Conservation (phyloP, 257 asterid genomes). For the Marsdenia floribunda region DNA sequence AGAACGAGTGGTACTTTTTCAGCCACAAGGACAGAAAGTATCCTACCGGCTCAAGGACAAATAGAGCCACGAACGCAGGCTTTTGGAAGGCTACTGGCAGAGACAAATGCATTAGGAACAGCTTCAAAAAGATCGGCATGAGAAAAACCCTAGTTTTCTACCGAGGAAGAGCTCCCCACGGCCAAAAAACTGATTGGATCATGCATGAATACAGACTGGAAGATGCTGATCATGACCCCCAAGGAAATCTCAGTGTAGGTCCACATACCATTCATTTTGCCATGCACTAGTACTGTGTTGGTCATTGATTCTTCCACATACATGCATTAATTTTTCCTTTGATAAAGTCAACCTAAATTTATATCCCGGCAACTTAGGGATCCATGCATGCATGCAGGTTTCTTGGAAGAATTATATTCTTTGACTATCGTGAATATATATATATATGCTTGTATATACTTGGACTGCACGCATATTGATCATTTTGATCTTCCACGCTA, state of each 20-base stretch:
- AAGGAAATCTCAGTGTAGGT: conserved; percentile 34
- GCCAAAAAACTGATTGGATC: conserved; percentile 89
- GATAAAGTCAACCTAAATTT: background rate
- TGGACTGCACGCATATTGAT: background rate
- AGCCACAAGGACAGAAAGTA: conserved; percentile 93
- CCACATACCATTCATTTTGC: no score
- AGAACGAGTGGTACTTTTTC: conserved; percentile 88
- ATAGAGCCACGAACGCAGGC: conserved; percentile 81
- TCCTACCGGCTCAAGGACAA: conserved; percentile 88
- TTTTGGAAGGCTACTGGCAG: conserved; percentile 96
- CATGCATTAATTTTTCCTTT: no score
- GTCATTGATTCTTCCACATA: no score
- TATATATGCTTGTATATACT: background rate
- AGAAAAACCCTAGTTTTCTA: conserved; percentile 87
- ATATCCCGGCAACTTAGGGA: background rate
- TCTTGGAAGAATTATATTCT: background rate
- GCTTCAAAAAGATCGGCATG: conserved; percentile 74
- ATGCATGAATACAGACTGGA: conserved; percentile 90
- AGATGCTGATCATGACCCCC: conserved; percentile 40
- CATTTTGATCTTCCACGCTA: background rate
- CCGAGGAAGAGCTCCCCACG: conserved; percentile 91
- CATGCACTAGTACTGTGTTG: no score
- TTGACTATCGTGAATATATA: background rate
- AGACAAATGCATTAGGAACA: conserved; percentile 79
- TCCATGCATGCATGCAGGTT: background rate